These are phyloP conservation scores for Torulaspora quercuum DNA, from an alignment of 805 yeast species.

Conservation along the genomic window DNA sequence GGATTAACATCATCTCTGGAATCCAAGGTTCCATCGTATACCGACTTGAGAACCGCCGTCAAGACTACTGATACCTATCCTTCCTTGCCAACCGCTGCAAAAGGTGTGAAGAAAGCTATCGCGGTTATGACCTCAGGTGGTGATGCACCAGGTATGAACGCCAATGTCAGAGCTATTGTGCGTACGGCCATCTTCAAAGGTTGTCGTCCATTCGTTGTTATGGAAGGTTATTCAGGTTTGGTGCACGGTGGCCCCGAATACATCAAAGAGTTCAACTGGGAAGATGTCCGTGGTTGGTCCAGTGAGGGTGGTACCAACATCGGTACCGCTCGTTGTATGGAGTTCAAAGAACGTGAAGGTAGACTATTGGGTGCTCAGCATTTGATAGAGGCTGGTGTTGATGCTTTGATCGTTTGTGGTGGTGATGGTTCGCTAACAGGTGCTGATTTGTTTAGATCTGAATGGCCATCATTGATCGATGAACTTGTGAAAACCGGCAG, in stretches of 20 bases:
- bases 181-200: conserved; percentile 60
- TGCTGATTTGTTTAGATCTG: conserved; percentile 66
- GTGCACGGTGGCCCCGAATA: conserved; percentile 55
- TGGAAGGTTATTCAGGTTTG: conserved; percentile 70
- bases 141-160: conserved; percentile 75
- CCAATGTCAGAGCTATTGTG: conserved; percentile 66
- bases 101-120: conserved; percentile 43
- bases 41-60: conserved; percentile 13
- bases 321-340: conserved; percentile 70
- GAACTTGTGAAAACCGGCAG: conserved; percentile 47
- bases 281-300: conserved; percentile 64
- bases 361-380: conserved; percentile 57
- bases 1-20: conserved; percentile 15
- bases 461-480: conserved; percentile 65
- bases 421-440: conserved; percentile 80
- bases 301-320: conserved; percentile 68
- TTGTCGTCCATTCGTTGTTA: conserved; percentile 59
- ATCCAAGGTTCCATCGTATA: conserved; percentile 14
- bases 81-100: conserved; percentile 7
- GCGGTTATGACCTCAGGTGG: conserved; percentile 78
- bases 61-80: conserved; percentile 8
- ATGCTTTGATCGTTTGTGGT: conserved; percentile 71
- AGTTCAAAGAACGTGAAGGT: conserved; percentile 60
- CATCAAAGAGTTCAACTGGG: conserved; percentile 62
- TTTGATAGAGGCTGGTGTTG: conserved; percentile 63